A percentile compares a stretch with the other conserved stretches of the same genome.
Evolutionary conservation across 208 protist genomes (phyloP).

Genomic region (Trypanosoma avium): DNA sequence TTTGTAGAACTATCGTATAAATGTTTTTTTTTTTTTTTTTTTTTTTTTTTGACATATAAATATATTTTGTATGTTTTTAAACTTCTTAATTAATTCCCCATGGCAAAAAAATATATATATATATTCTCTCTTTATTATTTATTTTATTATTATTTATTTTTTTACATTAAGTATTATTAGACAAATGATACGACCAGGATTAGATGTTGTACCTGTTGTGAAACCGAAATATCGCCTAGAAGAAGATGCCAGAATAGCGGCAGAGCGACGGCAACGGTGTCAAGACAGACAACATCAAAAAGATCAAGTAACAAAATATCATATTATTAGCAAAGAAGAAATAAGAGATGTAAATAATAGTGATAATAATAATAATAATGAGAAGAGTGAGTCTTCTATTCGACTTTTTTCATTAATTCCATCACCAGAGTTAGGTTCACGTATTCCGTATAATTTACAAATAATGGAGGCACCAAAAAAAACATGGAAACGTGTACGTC

Average conservation of each 20-base stretch:
- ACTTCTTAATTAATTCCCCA: background rate
- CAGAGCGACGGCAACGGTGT: slow-evolving; percentile 13
- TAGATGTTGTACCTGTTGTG: slow-evolving; percentile 28
- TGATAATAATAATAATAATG: background rate
- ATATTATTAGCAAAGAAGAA: too few relatives aligned
- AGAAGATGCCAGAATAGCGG: slow-evolving; percentile 24
- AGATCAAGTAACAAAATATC: too few relatives aligned
- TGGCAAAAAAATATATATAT: too few relatives aligned
- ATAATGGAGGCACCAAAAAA: slow-evolving; percentile 23
- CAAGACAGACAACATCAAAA: too few relatives aligned
- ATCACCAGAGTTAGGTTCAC: slow-evolving; percentile 5
- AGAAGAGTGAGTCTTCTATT: too few relatives aligned
- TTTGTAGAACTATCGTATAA: too few relatives aligned
- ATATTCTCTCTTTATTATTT: background rate
- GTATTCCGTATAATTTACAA: slow-evolving; percentile 8
- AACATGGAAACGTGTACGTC: slow-evolving; percentile 18
- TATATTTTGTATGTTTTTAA: background rate
- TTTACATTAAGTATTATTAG: background rate
- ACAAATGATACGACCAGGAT: slow-evolving; percentile 24
- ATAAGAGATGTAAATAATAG: too few relatives aligned
- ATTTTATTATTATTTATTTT: background rate
- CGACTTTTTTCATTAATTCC: slow-evolving; percentile 22
- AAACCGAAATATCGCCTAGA: slow-evolving; percentile 25
- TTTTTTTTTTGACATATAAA: background rate
- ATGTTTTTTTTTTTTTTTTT: background rate